phyloP scores from a whole-genome alignment of 2,329 filamentous ascomycete genomes.

The Aspergillus proliferans region DNA sequence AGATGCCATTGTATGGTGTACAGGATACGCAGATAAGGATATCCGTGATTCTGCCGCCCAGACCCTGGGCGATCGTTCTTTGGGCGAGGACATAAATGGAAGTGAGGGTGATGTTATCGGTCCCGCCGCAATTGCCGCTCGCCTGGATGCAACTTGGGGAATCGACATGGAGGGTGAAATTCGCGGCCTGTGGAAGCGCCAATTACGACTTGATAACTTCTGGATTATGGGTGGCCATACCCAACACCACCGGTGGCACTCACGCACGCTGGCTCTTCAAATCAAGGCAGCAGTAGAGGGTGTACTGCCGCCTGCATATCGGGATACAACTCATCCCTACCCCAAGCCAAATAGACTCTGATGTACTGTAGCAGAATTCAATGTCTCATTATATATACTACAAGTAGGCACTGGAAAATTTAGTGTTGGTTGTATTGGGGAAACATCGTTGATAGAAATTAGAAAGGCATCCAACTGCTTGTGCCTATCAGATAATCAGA shows the following conservation, averaged over 20 bases:
- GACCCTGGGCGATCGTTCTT: constrained; percentile 19
- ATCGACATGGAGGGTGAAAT: constrained; percentile 40
- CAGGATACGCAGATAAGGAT: constrained; percentile 33
- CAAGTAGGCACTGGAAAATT: too few species aligned
- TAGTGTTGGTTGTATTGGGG: too few species aligned
- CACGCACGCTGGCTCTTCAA: constrained; percentile 41
- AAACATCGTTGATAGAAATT: too few species aligned
- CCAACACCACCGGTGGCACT: constrained; percentile 35
- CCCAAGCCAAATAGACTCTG: too few species aligned
- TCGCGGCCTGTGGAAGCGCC: constrained; percentile 36
- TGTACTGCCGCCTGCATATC: constrained; percentile 31
- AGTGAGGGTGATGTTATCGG: constrained; percentile 5
- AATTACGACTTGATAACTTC: constrained; percentile 22
- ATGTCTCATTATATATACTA: too few species aligned
- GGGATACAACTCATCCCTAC: constrained; percentile 3
- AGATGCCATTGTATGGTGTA: constrained; percentile 40
- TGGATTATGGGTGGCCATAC: constrained; percentile 45
- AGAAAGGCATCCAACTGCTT: too few species aligned
- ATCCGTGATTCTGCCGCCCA: constrained; percentile 19
- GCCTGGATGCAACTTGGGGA: constrained; percentile 38
- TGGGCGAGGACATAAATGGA: neutral
- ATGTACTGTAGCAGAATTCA: too few species aligned
- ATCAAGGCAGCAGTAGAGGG: constrained; percentile 33
- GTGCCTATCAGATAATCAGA: too few species aligned
- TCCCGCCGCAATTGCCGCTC: constrained; percentile 32